Evolutionary conservation across 805 yeast genomes (phyloP), one percentile per base, ranked within the genome.

Genomic region (Ogataea methylovora): DNA sequence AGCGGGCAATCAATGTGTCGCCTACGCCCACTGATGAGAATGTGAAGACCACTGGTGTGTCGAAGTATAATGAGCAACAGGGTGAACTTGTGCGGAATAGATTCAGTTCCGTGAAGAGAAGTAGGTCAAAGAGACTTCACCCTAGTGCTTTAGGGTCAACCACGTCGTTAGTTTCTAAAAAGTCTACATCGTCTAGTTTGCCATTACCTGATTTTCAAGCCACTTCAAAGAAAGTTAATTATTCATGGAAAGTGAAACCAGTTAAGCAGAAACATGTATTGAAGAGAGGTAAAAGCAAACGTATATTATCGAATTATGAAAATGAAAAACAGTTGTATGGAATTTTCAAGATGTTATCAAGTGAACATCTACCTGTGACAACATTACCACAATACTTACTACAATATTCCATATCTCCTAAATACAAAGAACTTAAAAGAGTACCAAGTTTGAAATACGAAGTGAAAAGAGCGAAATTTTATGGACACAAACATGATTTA

Each of bases 371-470:
- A 2, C 42, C 37, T 6, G 10, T 29, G 4, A 13, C 13, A 15
- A 28, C 33, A 4, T 22, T 42, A 3, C 51, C 54, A 3, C 27
- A 39, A 0, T 42, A 45, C 22, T 32, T 47, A 20, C n/a, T 51
- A 11, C 40, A 46, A 16, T 51, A 49, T 30, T 26, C 36, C 4
- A 19, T 51, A 5, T 19, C 34, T 3, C 43, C 50, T 1, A 15
- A 20, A 13, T 15, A 20, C 2, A 43, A 45, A 18, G 37, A 40
- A 19, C 22, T 39, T 27, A 48, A 48, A 34, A 18, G 35, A 19
- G 45, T 44, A 16, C 60, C 60, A 13, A 32, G 36, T 3, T 24
- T 54, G 16, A 36, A 41, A 28, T 44, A 45, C 29, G 28, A 46
- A 12, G 33, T 54, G 3, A 40, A 44, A 17, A 37, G 40, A 19